Evolutionary conservation across 176 grass and related monocot species (phyloP), one percentile per base, ranked within the genome.

Genomic region (Typha latifolia): DNA sequence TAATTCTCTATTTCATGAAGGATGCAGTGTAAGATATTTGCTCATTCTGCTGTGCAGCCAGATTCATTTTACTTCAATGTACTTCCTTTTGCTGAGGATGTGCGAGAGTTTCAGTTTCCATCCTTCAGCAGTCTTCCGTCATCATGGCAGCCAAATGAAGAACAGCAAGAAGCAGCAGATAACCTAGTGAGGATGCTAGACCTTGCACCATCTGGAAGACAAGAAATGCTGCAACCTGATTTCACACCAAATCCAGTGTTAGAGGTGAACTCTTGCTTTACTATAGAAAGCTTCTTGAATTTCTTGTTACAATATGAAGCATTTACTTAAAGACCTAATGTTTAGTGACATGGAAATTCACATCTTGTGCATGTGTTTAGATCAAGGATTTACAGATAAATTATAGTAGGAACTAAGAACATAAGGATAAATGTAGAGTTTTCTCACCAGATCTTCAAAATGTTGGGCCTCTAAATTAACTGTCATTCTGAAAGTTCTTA

Each of bases 1-100:
- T 57, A 21, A 10, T 8, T 20, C 5, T 20, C 19, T 57, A 7
- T 57, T 56, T 16, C 19, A 56, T 19, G n/a, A 56, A 18, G 2
- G 7, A 56, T 56, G 16, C 52, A 56, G 52, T 56, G 15, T 56
- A 82, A 66, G 72, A 64, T 73, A 0, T 62, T 75, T 79, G 32
- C 66, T 56, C 15, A 18, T 56, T 78, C 27, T 67, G 18, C 14
- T 62, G 47, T 68, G 62, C 85, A 97, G 94, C 68, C 81, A 73
- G 94, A 97, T 82, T 92, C 94, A 7, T 97, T 97, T 74, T 92
- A 81, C 81, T 92, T 92, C 55, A 97, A 90, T 57, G 72, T 92
- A 72, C 83, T 97, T 69, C 94, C 94, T 66, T 97, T 97, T 80
- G 76, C 83, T 64, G 94, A 97, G 81, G 94, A 92, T 24, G 43